Evolutionary conservation across 371 early-diverging fungal genomes (phyloP), one percentile per base, ranked within the genome.

Genomic region (Phascolomyces articulosus): DNA sequence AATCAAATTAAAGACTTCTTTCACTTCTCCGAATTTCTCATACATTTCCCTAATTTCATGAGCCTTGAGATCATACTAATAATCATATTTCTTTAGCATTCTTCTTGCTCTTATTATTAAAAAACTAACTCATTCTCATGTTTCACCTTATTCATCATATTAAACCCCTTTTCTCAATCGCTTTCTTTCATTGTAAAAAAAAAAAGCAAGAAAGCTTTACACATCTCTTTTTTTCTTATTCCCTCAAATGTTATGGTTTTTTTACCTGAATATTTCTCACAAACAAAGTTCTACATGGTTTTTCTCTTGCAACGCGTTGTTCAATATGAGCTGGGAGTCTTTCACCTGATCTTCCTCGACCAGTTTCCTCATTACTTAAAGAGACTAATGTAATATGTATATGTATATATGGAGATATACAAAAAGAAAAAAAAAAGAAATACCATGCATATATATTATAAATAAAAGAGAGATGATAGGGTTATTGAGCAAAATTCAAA

Each of bases 191-290:
- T n/a, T n/a, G n/a, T n/a, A n/a, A n/a, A n/a, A n/a, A n/a, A n/a
- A n/a, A n/a, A n/a, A n/a, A n/a, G n/a, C n/a, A n/a, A n/a, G n/a
- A n/a, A n/a, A n/a, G n/a, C n/a, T n/a, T n/a, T n/a, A n/a, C n/a
- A n/a, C n/a, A n/a, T n/a, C n/a, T n/a, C n/a, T n/a, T n/a, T n/a
- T n/a, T n/a, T n/a, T n/a, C n/a, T n/a, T n/a, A n/a, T n/a, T n/a
- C n/a, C n/a, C n/a, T n/a, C n/a, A n/a, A 13, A 41, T 27, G 4
- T 34, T 9, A 34, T 34, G 11, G 11, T 34, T 0, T 31, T 34
- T 55, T 73, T 82, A 84, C 85, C 83, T 84, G 82, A 66, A 82
- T 75, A 71, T 84, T 79, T 72, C 85, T 79, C 26, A 84, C 75
- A 65, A 84, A 84, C 27, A 84, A 62, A 13, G 85, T 84, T 70